Conservation (phyloP, 805 yeast species). For the Myxozyma monticola region DNA sequence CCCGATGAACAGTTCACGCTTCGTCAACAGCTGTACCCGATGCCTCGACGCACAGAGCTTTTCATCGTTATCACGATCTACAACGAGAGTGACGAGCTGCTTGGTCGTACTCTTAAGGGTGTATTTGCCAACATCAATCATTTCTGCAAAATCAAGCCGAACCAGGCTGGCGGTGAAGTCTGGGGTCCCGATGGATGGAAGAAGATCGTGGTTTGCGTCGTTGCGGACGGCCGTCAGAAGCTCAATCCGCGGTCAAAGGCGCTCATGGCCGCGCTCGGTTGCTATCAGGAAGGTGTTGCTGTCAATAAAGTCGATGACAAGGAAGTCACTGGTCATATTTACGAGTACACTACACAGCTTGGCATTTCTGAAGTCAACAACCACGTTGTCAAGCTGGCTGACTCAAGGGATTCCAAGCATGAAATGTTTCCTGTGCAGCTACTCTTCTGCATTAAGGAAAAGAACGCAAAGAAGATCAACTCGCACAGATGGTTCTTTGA, state of each 20-base stretch:
- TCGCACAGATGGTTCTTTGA: slow-evolving; percentile 72
- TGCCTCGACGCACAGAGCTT: slow-evolving; percentile 80
- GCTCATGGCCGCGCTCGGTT: slow-evolving; percentile 80
- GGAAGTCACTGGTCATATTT: slow-evolving; percentile 80
- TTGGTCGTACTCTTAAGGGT: slow-evolving; percentile 86
- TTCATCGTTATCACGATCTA: slow-evolving; percentile 86
- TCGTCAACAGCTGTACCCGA: slow-evolving; percentile 64
- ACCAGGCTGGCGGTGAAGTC: slow-evolving; percentile 44
- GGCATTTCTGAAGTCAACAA: slow-evolving; percentile 68
- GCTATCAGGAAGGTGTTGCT: slow-evolving; percentile 94
- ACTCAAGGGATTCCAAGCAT: slow-evolving; percentile 37
- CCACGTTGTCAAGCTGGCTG: slow-evolving; percentile 49
- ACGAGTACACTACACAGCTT: slow-evolving; percentile 90
- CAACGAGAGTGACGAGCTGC: slow-evolving; percentile 78
- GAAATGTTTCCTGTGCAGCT: slow-evolving; percentile 65
- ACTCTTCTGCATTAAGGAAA: slow-evolving; percentile 60
- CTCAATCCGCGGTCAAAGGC: slow-evolving; percentile 78
- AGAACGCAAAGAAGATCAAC: slow-evolving; percentile 63
- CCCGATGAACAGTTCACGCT: slow-evolving; percentile 64
- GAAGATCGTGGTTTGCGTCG: slow-evolving; percentile 83
- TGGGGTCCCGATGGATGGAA: slow-evolving; percentile 99
- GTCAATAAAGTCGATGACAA: slow-evolving; percentile 83
- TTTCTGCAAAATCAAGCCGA: slow-evolving; percentile 60
- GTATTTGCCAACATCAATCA: slow-evolving; percentile 83
- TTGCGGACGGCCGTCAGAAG: slow-evolving; percentile 88